Evolutionary conservation across 116 monocot genomes (phyloP).

Genomic region (Iris pallida): DNA sequence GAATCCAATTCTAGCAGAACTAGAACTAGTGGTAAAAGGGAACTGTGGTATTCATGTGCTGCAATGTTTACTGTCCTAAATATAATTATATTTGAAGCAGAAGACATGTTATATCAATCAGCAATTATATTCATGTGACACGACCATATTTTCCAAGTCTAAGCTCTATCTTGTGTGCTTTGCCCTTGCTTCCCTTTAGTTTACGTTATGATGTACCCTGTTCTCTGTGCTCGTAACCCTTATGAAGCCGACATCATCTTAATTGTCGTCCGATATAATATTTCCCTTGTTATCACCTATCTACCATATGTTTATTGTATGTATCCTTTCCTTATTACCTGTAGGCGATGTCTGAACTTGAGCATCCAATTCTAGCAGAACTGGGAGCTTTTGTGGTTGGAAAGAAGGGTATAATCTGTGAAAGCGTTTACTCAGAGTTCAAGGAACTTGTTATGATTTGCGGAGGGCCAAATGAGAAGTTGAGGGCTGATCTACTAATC

Average conservation of each 20-base stretch:
- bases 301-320: neutral
- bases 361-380: slow-evolving; percentile 67
- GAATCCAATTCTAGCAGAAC: slow-evolving; percentile 62
- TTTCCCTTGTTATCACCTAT: neutral
- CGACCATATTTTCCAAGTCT: no score
- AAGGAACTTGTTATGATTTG: slow-evolving; percentile 72
- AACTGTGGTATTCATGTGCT: no score
- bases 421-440: slow-evolving; percentile 63
- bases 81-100: no score
- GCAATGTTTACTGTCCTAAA: no score
- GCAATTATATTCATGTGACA: no score
- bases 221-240: no score
- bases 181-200: no score
- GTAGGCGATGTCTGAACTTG: slow-evolving; percentile 72
- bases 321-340: neutral
- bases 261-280: neutral
- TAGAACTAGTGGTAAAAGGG: slow-evolving; percentile 9
- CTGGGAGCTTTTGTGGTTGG: slow-evolving; percentile 38
- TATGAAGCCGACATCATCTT: no score
- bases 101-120: no score
- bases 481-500: slow-evolving; percentile 54
- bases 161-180: no score
- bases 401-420: slow-evolving; percentile 73
- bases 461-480: slow-evolving; percentile 73
- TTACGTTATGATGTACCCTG: no score